Evolutionary conservation across 306 rosid genomes (phyloP), one percentile per base, ranked within the genome.

Genomic region (Pyrus bretschneideri): DNA sequence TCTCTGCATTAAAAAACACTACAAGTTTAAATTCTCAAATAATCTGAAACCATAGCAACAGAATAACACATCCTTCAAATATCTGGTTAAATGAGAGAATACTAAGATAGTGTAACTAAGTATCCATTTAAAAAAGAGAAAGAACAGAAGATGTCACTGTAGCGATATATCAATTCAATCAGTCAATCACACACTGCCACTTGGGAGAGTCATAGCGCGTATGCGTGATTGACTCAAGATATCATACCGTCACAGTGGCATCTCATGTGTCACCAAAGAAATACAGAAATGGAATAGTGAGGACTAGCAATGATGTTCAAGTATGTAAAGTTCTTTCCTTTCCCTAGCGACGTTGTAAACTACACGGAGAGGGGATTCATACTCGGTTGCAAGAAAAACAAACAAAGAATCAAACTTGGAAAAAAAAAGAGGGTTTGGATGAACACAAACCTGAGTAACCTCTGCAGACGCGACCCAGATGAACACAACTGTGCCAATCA

Each of bases 401-500:
- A 64, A 22, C 9, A 80, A 25, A 74, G 55, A 58, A 54, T 29
- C 14, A 2, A 75, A 10, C 8, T 22, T 31, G 21, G 52, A 5
- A 11, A 58, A 67, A 13, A 2, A 29, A 4, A 33, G 2, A 6
- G 40, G 40, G n/a, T 5, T n/a, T 67, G 55, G 58, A 72, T 21
- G 55, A 58, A 55, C 31, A 31, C 71, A 60, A 73, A 91, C 94
- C 97, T 91, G 97, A 75, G 97, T 87, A 44, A 91, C 82, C 75
- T 89, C 94, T 35, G 97, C 97, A 51, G 87, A 89, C 63, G 90
- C 71, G 38, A 91, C 94, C 93, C 89, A 89, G 49, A 89, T 85
- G 60, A 89, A 40, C 71, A 91, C 91, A 78, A 81, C 83, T 22
- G 83, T 77, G 67, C 85, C 86, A 58, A 91, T 87, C 70, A 89